Evolutionary conservation across 148 eudicot species (phyloP), one percentile per base, ranked within the genome.

Genomic region (Fagopyrum homotropicum): DNA sequence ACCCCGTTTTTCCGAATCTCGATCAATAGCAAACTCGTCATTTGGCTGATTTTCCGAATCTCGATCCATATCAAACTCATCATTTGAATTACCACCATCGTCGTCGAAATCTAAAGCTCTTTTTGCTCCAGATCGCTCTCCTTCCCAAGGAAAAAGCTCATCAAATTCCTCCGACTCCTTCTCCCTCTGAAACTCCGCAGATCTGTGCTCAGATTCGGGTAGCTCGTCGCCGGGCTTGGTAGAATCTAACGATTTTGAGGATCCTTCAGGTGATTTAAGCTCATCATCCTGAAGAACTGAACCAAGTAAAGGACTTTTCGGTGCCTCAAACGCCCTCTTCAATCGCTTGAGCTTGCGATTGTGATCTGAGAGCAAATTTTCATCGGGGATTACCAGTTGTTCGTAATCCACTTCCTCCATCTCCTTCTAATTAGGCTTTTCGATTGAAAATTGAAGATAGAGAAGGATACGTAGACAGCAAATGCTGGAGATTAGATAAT

Each of bases 331-430:
- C 35, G 83, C 69, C 81, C 84, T 87, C 82, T 87, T 86, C 70
- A 89, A 70, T 43, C 91, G 86, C 76, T 89, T 89, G 57, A 87
- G 85, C 64, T 80, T 80, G 12, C 83, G 85, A 49, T 19, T 72
- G 6, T 77, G 80, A 73, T 73, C 46, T 1, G 72, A 73, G 35
- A 89, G 86, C 4, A 92, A 81, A 52, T 56, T 50, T 11, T 69
- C 80, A 35, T 78, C 57, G 8, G 79, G 81, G 45, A 78, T 80
- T 0, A 83, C 77, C 35, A 84, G 75, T 2, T 81, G 75, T 17
- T 75, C 76, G 57, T 73, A 84, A 71, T 84, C 89, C 43, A 81
- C 84, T 54, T 88, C 90, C 63, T 85, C 92, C 92, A 90, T 90
- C 12, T 61, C 46, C 16, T 30, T 4, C 12, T 43, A 15, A 15